Conservation (phyloP, 805 yeast species). For the Barnettozyma siamensis region DNA sequence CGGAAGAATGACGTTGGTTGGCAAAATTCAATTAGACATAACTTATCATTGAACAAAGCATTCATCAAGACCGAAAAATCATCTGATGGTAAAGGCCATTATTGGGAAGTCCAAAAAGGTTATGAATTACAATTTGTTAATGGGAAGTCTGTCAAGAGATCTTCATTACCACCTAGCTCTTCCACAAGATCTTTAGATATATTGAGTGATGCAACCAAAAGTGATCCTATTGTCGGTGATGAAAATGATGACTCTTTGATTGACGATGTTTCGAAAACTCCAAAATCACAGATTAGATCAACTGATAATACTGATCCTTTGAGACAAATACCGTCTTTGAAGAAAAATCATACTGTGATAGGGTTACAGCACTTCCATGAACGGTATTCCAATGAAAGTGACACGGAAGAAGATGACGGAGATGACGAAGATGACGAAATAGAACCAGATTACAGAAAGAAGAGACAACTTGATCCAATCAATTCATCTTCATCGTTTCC, state of each 20-base stretch:
- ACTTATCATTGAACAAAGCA: conserved; percentile 87
- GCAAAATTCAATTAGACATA: conserved; percentile 97
- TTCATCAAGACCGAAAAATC: conserved; percentile 88
- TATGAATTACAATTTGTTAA: conserved; percentile 75
- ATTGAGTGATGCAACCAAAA: conserved; percentile 5
- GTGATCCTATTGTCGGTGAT: conserved; percentile 2
- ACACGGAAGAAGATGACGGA: conserved; percentile 7
- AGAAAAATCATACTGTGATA: conserved; percentile 24
- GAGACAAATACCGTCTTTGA: conserved; percentile 16
- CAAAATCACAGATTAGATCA: conserved; percentile 20
- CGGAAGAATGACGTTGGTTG: conserved; percentile 85
- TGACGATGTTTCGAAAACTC: conserved; percentile 18
- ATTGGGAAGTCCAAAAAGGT: conserved; percentile 87
- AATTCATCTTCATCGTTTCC: conserved; percentile 17
- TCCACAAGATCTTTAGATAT: conserved; percentile 3
- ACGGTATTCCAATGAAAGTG: conserved; percentile 7
- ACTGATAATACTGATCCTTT: conserved; percentile 9
- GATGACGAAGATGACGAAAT: conserved; percentile 12
- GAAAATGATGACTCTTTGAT: conserved; percentile 9
- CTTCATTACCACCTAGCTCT: conserved; percentile 2
- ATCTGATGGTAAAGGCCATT: conserved; percentile 80
- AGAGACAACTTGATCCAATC: conserved; percentile 12
- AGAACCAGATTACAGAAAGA: conserved; percentile 16
- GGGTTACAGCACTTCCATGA: conserved; percentile 22
- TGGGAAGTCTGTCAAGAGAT: conserved; percentile 43